phyloP scores from a whole-genome alignment of 2,329 filamentous ascomycete genomes.

The Cladosporium sp. region DNA sequence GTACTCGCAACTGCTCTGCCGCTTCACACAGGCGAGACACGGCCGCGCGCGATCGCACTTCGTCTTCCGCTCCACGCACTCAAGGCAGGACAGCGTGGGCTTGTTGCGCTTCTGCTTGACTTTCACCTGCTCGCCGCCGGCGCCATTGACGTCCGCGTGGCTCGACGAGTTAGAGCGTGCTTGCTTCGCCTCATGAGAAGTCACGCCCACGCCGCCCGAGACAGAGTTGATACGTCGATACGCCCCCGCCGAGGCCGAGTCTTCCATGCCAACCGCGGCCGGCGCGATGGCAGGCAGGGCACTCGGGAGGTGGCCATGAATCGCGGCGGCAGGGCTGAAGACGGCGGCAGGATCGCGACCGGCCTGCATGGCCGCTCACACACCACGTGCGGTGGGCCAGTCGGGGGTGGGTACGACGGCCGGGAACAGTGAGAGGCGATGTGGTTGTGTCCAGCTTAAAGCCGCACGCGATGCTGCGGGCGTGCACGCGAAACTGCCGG shows the following conservation, averaged over 20 bases:
- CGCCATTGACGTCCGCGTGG: neutral
- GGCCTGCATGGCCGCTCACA: conserved; percentile 2
- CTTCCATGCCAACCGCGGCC: conserved; percentile 1
- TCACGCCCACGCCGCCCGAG: neutral
- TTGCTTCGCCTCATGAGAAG: neutral
- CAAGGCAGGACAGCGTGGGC: conserved; percentile 69
- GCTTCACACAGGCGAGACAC: conserved; percentile 58
- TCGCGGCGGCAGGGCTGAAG: neutral
- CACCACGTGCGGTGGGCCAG: neutral
- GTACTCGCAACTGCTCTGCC: conserved; percentile 70
- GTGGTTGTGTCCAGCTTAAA: conserved; percentile 10
- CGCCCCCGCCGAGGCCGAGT: neutral
- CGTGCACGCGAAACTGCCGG: too few relatives aligned
- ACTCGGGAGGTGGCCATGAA: neutral
- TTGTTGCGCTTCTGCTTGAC: conserved; percentile 76
- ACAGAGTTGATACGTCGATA: neutral
- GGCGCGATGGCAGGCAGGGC: conserved; percentile 6
- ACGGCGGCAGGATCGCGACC: neutral
- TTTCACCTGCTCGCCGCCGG: conserved; percentile 3
- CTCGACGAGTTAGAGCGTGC: neutral
- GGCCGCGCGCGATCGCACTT: conserved; percentile 75
- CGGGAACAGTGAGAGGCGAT: neutral
- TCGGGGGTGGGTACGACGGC: neutral
- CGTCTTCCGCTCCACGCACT: conserved; percentile 77
- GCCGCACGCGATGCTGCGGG: conserved; percentile 1